Percentiles rank a stretch among this genome's conserved stretches.
Evolutionary conservation across 257 asterid genomes (phyloP).

Genomic region (Fraxinus anomala): DNA sequence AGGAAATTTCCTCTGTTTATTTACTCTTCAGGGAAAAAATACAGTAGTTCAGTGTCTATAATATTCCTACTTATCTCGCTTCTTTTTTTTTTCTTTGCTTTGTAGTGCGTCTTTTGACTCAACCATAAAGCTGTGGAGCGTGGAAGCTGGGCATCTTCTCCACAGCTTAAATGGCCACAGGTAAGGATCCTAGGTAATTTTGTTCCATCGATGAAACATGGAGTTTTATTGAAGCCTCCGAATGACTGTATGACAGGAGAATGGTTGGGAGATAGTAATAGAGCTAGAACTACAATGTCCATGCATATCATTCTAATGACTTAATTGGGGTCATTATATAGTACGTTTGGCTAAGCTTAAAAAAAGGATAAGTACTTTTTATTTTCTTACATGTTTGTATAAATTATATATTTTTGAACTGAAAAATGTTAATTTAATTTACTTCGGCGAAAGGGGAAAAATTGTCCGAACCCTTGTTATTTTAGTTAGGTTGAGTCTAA

Average conservation of each 20-base stretch:
- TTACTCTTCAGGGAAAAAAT: background rate
- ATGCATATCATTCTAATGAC: background rate
- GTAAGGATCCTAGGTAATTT: slow-evolving; percentile 31
- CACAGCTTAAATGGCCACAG: slow-evolving; percentile 90
- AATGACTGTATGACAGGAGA: background rate
- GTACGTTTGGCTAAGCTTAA: background rate
- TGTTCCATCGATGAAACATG: background rate
- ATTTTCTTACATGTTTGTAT: background rate
- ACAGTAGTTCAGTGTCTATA: background rate
- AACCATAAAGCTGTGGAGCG: slow-evolving; percentile 91
- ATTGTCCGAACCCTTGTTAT: no score
- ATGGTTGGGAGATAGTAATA: background rate
- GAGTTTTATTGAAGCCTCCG: background rate
- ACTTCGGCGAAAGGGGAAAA: no score
- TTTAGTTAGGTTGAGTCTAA: no score
- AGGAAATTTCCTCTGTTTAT: background rate
- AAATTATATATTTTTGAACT: no score
- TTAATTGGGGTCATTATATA: no score
- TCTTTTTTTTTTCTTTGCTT: slow-evolving; percentile 19
- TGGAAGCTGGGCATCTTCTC: slow-evolving; percentile 64
- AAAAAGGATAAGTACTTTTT: background rate
- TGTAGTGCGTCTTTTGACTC: slow-evolving; percentile 97
- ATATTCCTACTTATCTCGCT: background rate
- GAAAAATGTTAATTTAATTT: no score
- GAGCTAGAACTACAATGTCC: background rate